Percentiles rank a stretch among this genome's conserved stretches.
phyloP scores from a whole-genome alignment of 345 rosid genomes.

The Salix viminalis region DNA sequence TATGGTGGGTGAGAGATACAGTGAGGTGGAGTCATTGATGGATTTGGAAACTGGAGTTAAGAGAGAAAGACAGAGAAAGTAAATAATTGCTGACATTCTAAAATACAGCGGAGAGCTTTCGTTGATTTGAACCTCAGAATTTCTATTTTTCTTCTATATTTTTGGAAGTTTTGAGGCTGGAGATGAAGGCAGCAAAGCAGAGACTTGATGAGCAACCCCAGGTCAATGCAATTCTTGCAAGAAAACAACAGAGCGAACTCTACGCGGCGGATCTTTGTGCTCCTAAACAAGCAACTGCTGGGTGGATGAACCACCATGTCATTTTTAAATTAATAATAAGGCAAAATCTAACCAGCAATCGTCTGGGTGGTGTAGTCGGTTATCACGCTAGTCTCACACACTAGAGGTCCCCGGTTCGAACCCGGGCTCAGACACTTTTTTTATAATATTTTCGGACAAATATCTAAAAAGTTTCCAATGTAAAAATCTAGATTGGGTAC shows the following conservation, averaged over 20 bases:
- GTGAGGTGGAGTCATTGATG: conserved; percentile 12
- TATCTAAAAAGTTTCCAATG: no score
- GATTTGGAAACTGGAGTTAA: not conserved
- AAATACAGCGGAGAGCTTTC: not conserved
- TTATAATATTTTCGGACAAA: no score
- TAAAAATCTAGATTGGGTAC: no score
- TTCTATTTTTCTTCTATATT: no score
- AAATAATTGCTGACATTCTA: conserved; percentile 19
- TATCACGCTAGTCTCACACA: conserved; percentile 66
- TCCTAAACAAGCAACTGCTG: not conserved
- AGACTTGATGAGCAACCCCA: not conserved
- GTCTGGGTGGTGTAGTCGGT: conserved; percentile 66
- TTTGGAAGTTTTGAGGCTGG: not conserved
- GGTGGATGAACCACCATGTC: no score
- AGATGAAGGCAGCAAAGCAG: not conserved
- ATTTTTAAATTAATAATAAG: rapidly evolving
- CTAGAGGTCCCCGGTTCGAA: conserved; percentile 66
- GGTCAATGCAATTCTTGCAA: not conserved
- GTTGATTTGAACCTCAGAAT: not conserved
- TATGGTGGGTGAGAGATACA: conserved; percentile 41
- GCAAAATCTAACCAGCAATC: rapidly evolving
- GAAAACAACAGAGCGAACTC: not conserved
- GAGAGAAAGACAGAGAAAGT: conserved; percentile 7
- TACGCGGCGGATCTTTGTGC: not conserved
- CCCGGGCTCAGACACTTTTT: conserved; percentile 23